Conservation (phyloP, 1,284 basidiomycete genomes). For the Microbotryum violaceum region DNA sequence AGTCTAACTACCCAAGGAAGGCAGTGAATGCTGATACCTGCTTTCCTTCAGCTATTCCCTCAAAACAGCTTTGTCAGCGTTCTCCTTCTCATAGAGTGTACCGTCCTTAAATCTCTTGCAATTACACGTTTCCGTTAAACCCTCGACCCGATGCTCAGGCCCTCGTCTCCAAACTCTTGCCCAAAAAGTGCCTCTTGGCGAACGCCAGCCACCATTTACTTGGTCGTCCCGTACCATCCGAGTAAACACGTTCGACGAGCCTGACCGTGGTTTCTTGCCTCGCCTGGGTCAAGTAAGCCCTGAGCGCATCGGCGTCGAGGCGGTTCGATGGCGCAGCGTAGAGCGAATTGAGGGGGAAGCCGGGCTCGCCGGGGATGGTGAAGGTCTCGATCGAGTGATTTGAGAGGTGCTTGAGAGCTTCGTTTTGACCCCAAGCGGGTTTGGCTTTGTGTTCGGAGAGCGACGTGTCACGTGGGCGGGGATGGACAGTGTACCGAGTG, state of each 20-base stretch:
- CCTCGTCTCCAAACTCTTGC: conserved; percentile 60
- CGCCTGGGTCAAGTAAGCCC: conserved; percentile 84
- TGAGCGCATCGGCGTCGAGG: conserved; percentile 74
- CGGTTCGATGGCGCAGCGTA: conserved; percentile 74
- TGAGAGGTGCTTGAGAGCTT: conserved; percentile 79
- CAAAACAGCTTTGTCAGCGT: no score
- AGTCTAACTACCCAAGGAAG: no score
- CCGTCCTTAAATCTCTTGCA: no score
- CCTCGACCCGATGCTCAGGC: no score
- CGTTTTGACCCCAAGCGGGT: conserved; percentile 47
- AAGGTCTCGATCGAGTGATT: conserved; percentile 90
- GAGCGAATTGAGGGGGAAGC: conserved; percentile 85
- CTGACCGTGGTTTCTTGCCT: conserved; percentile 83
- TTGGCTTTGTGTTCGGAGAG: no score
- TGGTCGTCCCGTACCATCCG: conserved; percentile 73
- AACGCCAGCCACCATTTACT: conserved; percentile 99
- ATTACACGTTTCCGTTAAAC: no score
- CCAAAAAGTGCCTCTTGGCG: conserved; percentile 85
- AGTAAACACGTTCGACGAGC: conserved; percentile 77
- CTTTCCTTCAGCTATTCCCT: no score
- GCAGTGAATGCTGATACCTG: no score
- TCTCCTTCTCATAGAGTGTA: no score
- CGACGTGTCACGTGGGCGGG: no score
- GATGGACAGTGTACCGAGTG: no score
- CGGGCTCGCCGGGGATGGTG: conserved; percentile 89